phyloP scores from a whole-genome alignment of 2,329 filamentous ascomycete genomes.

The Xylariaceae sp. region DNA sequence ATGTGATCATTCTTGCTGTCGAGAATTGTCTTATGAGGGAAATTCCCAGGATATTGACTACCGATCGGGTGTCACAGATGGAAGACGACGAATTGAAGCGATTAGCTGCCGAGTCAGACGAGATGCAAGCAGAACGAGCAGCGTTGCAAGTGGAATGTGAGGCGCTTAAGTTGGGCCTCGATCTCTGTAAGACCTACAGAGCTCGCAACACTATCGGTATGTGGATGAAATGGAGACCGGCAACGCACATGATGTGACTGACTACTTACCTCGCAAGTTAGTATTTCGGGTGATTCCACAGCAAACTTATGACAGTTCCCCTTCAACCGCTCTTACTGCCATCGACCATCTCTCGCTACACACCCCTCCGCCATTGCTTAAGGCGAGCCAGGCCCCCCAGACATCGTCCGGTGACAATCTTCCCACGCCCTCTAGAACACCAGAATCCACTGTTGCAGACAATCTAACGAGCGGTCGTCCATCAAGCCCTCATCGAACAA shows the following conservation, averaged over 20 bases:
- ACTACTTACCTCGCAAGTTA: background rate
- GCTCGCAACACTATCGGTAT: constrained; percentile 10
- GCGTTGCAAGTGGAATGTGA: constrained; percentile 20
- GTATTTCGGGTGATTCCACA: background rate
- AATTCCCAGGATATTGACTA: constrained; percentile 32
- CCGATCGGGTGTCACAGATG: constrained; percentile 32
- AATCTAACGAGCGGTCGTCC: background rate
- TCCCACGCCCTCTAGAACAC: background rate
- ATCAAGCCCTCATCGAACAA: no score
- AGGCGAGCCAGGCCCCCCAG: background rate
- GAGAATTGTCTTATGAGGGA: constrained; percentile 36
- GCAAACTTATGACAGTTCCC: background rate
- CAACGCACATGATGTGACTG: background rate
- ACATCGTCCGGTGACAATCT: background rate
- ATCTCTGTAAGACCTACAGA: constrained; percentile 24
- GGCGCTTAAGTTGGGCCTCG: constrained; percentile 21
- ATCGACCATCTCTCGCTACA: background rate
- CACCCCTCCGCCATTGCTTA: background rate
- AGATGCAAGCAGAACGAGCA: constrained; percentile 22
- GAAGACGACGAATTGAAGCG: constrained; percentile 21
- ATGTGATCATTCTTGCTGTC: constrained; percentile 34
- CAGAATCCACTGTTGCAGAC: background rate
- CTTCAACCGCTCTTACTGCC: background rate
- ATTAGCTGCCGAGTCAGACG: constrained; percentile 27
- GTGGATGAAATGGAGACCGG: background rate